Evolutionary conservation across 1,284 basidiomycete species (phyloP), one percentile per base, ranked within the genome.

Genomic region (Chalciporus sp.): DNA sequence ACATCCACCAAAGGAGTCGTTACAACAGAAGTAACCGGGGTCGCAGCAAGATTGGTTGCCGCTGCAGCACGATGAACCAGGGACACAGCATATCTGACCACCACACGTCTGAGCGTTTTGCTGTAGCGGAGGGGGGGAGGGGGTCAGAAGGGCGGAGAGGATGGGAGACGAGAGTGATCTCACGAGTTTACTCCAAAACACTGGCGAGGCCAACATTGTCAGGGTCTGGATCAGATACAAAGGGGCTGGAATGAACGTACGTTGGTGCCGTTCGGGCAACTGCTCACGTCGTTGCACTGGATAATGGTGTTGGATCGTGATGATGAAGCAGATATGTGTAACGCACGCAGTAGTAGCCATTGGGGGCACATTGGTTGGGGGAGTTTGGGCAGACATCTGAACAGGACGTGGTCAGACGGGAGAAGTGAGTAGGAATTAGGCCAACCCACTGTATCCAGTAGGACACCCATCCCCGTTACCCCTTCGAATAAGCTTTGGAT

Each of bases 321-420:
- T 31, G 8, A 16, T 29, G 11, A 11, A 20, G 6, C 11, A 9
- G 11, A 17, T 4, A 9, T 10, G 29, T 31, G 29, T 14, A 31
- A 42, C 67, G 17, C 60, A 67, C 65, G 26, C 65, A 67, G 29
- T 39, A 58, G 42, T 28, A 55, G n/a, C 67, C 67, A 27, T 40
- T 41, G 1, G 48, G 58, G 16, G 57, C 64, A 20, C 65, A 67
- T n/a, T 16, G 2, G 11, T 45, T 4, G 16, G 65, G 63, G 19
- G 41, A 68, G 47, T 67, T 67, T 16, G 62, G 10, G 26, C 65
- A 67, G 27, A 39, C 37, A 23, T 23, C n/a, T 19, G 14, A 7
- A 14, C 16, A 46, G 43, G 29, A 11, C 17, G 42, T 8, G 4
- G 1, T 57, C 12, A 42, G 11, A n/a, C 17, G 5, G 14, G 35